A percentile compares a stretch with the other conserved stretches of the same genome.
Conservation (phyloP, 768 basidiomycete species). For the Fibroporia radiculosa region DNA sequence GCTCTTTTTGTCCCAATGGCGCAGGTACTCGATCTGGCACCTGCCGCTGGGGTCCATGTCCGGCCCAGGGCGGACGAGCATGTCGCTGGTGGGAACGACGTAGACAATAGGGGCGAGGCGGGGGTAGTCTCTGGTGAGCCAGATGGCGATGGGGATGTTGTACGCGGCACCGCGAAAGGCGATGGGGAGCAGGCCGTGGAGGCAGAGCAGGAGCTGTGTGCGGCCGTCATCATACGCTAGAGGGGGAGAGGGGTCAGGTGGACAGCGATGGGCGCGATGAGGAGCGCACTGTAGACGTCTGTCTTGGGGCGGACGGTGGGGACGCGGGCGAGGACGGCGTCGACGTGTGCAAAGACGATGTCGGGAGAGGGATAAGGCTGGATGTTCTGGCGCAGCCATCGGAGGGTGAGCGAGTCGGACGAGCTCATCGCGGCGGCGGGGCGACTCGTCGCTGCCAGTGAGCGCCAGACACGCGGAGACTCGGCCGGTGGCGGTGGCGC, state of each 20-base stretch:
- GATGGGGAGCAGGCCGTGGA: slow-evolving; percentile 91
- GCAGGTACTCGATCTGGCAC: slow-evolving; percentile 61
- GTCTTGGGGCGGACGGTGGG: slow-evolving; percentile 66
- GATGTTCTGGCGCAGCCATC: slow-evolving; percentile 63
- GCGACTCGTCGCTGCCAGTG: neutral
- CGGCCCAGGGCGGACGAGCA: slow-evolving; percentile 76
- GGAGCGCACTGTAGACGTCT: slow-evolving; percentile 63
- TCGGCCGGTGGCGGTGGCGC: neutral
- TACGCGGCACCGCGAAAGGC: slow-evolving; percentile 67
- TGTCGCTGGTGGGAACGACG: slow-evolving; percentile 86
- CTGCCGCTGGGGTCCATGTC: slow-evolving; percentile 77
- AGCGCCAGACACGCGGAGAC: neutral
- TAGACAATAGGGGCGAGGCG: slow-evolving; percentile 75
- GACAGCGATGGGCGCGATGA: slow-evolving; percentile 5
- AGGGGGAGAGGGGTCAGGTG: slow-evolving; percentile 8
- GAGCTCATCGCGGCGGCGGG: slow-evolving; percentile 21
- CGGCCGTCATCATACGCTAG: slow-evolving; percentile 92
- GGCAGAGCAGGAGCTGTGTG: slow-evolving; percentile 81
- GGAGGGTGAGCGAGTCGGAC: slow-evolving; percentile 29
- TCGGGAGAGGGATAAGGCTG: slow-evolving; percentile 47
- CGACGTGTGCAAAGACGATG: slow-evolving; percentile 56
- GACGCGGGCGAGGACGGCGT: slow-evolving; percentile 46
- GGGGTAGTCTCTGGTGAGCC: slow-evolving; percentile 85
- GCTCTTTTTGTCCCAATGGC: slow-evolving; percentile 73
- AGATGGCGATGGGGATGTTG: slow-evolving; percentile 89